Evolutionary conservation across 805 yeast species (phyloP).

Genomic region (Nadsonia fulvescens): DNA sequence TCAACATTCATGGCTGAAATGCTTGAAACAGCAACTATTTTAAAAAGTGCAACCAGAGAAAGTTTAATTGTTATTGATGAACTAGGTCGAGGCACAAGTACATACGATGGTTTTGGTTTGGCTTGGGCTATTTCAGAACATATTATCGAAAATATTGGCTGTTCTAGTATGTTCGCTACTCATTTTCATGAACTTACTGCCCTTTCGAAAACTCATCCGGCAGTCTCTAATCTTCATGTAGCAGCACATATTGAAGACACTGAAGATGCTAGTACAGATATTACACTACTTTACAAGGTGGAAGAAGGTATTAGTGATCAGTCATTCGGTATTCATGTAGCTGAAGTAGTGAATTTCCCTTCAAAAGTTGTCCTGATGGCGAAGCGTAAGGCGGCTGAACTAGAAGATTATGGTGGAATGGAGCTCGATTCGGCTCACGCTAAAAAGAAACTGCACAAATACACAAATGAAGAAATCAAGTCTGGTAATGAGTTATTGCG

Average conservation of each 20-base stretch:
- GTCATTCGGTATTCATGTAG: slow-evolving; percentile 95
- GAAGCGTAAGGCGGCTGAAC: slow-evolving; percentile 76
- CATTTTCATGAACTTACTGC: slow-evolving; percentile 93
- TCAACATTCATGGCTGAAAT: slow-evolving; percentile 95
- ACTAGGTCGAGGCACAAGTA: slow-evolving; percentile 82
- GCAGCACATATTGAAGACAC: slow-evolving; percentile 66
- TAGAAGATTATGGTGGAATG: slow-evolving; percentile 41
- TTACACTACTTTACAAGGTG: slow-evolving; percentile 81
- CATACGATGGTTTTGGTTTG: slow-evolving; percentile 94
- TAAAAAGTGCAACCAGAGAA: slow-evolving; percentile 58
- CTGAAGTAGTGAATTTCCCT: slow-evolving; percentile 89
- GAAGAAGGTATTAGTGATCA: slow-evolving; percentile 92
- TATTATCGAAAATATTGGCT: slow-evolving; percentile 47
- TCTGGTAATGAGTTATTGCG: slow-evolving; percentile 34
- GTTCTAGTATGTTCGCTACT: slow-evolving; percentile 86
- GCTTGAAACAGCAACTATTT: slow-evolving; percentile 81
- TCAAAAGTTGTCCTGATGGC: slow-evolving; percentile 85
- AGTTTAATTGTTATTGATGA: slow-evolving; percentile 86
- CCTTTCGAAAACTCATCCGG: slow-evolving; percentile 39
- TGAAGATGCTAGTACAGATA: slow-evolving; percentile 34
- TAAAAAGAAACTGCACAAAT: slow-evolving; percentile 26
- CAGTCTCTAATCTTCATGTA: slow-evolving; percentile 72
- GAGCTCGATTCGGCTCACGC: slow-evolving; percentile 16
- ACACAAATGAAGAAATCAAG: slow-evolving; percentile 32
- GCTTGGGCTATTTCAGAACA: slow-evolving; percentile 94